These are phyloP conservation scores for Austroboletus olivaceoglutinosus DNA, from an alignment of 1,284 basidiomycete genomes.

Conservation along the genomic window DNA sequence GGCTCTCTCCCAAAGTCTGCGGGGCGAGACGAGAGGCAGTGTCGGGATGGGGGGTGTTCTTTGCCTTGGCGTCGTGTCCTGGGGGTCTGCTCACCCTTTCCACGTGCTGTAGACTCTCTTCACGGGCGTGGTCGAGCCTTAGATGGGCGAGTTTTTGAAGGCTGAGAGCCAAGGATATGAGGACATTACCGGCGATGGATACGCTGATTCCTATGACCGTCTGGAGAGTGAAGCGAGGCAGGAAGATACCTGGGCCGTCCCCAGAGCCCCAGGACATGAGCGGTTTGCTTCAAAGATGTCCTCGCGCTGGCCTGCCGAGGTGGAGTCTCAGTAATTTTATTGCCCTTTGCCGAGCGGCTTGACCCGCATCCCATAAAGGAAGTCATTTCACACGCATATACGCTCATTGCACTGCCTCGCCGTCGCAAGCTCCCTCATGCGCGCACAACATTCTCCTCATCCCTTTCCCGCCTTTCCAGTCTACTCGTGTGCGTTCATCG, in stretches of 20 bases:
- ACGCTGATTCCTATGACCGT: constrained; percentile 81
- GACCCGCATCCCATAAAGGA: not conserved
- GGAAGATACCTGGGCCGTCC: constrained; percentile 36
- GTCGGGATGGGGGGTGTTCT: constrained; percentile 4
- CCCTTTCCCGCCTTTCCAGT: constrained; percentile 78
- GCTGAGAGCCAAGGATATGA: constrained; percentile 89
- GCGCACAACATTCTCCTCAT: constrained; percentile 77
- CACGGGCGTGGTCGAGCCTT: constrained; percentile 52
- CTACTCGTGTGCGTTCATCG: constrained; percentile 83
- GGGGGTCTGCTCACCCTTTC: constrained; percentile 14
- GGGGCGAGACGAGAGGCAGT: constrained; percentile 6
- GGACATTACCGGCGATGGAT: constrained; percentile 81
- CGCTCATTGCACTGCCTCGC: not conserved
- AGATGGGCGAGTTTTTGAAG: constrained; percentile 90
- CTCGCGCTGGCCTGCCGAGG: not conserved
- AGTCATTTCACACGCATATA: constrained; percentile 14
- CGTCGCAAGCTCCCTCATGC: constrained; percentile 45
- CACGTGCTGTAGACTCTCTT: constrained; percentile 8
- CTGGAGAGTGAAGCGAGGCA: constrained; percentile 57
- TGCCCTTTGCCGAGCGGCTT: no score
- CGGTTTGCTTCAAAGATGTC: not conserved
- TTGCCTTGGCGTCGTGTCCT: constrained; percentile 1
- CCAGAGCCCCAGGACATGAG: constrained; percentile 23
- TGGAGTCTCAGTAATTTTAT: not conserved
- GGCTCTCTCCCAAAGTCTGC: constrained; percentile 8